phyloP scores from a whole-genome alignment of 257 asterid genomes.

The Salvia miltiorrhiza region DNA sequence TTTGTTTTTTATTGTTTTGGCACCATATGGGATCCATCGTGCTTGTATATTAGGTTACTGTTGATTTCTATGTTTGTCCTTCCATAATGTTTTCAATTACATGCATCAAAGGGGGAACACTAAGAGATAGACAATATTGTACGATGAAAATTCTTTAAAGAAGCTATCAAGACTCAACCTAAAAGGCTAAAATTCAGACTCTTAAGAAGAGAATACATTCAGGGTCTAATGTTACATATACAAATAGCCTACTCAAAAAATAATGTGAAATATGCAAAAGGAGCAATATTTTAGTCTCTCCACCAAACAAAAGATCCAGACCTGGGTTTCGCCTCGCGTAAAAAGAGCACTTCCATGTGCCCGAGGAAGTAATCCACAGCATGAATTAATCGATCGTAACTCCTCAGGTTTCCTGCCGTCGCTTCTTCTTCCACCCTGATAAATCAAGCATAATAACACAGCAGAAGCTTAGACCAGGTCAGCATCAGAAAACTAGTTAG shows the following conservation, averaged over 20 bases:
- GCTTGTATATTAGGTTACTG: not conserved
- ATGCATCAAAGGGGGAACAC: not conserved
- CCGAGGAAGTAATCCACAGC: conserved; percentile 92
- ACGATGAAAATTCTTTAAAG: not conserved
- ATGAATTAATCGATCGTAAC: conserved; percentile 65
- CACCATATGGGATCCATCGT: not conserved
- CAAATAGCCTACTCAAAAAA: not conserved
- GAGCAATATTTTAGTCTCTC: conserved; percentile 5
- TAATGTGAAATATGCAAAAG: conserved; percentile 9
- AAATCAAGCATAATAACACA: conserved; percentile 13
- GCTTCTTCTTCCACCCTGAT: conserved; percentile 88
- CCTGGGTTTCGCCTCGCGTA: conserved; percentile 99
- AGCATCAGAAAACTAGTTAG: too few species aligned
- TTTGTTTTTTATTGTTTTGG: not conserved
- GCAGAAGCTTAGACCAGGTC: too few species aligned
- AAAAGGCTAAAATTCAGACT: not conserved
- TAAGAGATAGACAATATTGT: not conserved
- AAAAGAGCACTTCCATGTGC: conserved; percentile 99
- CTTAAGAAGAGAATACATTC: conserved; percentile 1
- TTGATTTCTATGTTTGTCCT: not conserved
- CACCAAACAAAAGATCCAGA: conserved; percentile 27
- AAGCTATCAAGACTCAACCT: not conserved
- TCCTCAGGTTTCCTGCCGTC: conserved; percentile 85
- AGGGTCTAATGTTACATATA: not conserved
- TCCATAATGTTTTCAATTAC: not conserved